Percentiles rank a stretch among this genome's conserved stretches.
Conservation (phyloP, 1,139 yeast genomes). For the Suhomyces ambrosiae region DNA sequence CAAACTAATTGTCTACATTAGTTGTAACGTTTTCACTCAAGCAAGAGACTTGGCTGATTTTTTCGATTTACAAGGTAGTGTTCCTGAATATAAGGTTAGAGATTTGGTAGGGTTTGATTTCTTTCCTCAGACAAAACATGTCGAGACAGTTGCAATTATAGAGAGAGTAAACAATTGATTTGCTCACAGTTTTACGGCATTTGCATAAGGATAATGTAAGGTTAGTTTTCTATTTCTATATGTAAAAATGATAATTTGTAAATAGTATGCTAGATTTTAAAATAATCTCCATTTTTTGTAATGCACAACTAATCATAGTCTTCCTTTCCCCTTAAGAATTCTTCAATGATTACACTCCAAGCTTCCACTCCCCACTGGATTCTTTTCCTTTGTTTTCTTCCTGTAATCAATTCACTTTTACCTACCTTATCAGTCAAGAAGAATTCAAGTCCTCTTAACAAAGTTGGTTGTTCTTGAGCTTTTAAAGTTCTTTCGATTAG, state of each 20-base stretch:
- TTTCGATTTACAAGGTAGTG: conserved; percentile 23
- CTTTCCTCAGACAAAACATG: conserved; percentile 53
- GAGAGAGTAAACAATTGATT: conserved; percentile 22
- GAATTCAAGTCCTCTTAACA: conserved; percentile 73
- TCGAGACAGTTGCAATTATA: conserved; percentile 45
- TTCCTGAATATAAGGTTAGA: conserved; percentile 28
- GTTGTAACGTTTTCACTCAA: conserved; percentile 51
- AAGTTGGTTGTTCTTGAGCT: conserved; percentile 61
- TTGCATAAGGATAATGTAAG: too few relatives aligned
- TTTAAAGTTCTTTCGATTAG: conserved; percentile 58
- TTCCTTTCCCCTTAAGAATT: conserved; percentile 31
- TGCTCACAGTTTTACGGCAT: conserved; percentile 3
- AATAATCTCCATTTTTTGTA: background rate
- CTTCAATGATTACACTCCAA: conserved; percentile 56
- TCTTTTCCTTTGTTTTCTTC: conserved; percentile 61
- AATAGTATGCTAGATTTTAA: too few relatives aligned
- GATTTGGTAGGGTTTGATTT: conserved; percentile 47
- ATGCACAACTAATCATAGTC: conserved; percentile 5
- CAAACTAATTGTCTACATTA: conserved; percentile 40
- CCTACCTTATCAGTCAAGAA: conserved; percentile 60
- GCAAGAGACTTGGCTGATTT: conserved; percentile 45
- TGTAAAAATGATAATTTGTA: too few relatives aligned
- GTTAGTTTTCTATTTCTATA: too few relatives aligned
- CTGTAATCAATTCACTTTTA: conserved; percentile 53
- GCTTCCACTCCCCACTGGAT: conserved; percentile 72